Base-by-base conservation (phyloP, 805 yeast genomes). In the Peterozyma xylosa region DNA sequence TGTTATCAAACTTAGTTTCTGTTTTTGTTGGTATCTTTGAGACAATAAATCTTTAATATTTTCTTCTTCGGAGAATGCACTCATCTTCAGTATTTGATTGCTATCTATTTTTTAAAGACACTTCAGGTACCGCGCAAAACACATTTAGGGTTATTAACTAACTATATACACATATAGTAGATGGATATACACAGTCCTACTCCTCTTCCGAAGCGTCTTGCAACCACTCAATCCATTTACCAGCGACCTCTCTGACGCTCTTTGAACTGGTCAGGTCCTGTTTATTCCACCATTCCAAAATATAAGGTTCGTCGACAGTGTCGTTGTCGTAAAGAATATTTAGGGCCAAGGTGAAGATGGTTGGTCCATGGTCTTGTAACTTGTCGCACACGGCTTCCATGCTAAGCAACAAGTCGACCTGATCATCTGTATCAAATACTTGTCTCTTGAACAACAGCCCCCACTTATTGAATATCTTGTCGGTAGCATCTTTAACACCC, bases 211-310 rank as follows among this genome's bases (percentile, higher is more conserved):
- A 81, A 1, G 96, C 97, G 39, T 80, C 86, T 53, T 75, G 74
- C 47, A 91, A 72, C 97, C 97, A 90, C 15, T 81, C 86, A 16
- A 91, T 73, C 81, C 91, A 91, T 60, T 80, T 82, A 9, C 66
- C 75, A 2, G 87, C 80, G 11, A 45, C 50, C 77, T 69, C 29
- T 58, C 67, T 46, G 83, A 74, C 15, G 81, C 80, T 27, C 65
- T 67, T 11, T 61, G 62, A 42, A 64, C 50, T 34, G 53, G 52
- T 13, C 57, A 55, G 36, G 76, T 66, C 18, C 66, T 71, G 13
- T 67, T 56, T 43, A 3, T 72, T 70, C 96, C 96, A 93, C 99
- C 99, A 93, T 41, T 64, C 58, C 55, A 80, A 69, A 37, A 93
- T 82, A 45, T 74, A 71, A 18, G 86, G 95, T 60, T 93, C 99